Evolutionary conservation across 176 grass and related monocot genomes (phyloP).

Genomic region (Cenchrus purpureus): DNA sequence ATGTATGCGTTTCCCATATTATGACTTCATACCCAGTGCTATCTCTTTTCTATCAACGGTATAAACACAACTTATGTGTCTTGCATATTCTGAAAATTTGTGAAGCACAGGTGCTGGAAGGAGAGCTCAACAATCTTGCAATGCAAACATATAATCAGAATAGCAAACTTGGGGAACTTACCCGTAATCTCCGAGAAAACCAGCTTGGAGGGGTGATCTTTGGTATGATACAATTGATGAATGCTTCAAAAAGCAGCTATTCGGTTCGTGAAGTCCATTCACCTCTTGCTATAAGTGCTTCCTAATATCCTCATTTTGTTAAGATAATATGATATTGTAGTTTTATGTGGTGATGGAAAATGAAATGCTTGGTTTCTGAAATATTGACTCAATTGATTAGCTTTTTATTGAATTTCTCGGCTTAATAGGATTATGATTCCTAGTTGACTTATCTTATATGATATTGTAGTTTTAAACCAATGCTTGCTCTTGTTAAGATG

Average conservation of each 20-base stretch:
- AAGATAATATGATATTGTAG: constrained; percentile 18
- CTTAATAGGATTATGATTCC: no score
- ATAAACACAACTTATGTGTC: constrained; percentile 2
- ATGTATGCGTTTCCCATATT: constrained; percentile 15
- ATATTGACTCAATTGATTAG: not conserved
- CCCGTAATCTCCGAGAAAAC: constrained; percentile 62
- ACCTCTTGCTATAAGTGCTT: constrained; percentile 28
- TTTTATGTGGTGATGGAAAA: constrained; percentile 8
- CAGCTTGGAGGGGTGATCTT: constrained; percentile 87
- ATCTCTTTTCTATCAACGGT: not conserved
- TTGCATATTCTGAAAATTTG: constrained; percentile 5
- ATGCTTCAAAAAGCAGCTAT: constrained; percentile 85
- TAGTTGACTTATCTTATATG: no score
- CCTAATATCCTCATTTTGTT: constrained; percentile 9
- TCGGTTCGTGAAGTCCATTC: constrained; percentile 60
- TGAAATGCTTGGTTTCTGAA: constrained; percentile 24
- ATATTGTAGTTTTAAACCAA: no score
- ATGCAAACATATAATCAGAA: constrained; percentile 36
- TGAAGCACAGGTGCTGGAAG: constrained; percentile 55
- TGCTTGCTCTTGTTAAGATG: not conserved
- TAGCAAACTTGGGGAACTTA: constrained; percentile 5
- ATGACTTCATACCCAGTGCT: not conserved
- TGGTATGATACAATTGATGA: constrained; percentile 77
- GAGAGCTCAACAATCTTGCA: constrained; percentile 12
- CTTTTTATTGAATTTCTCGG: not conserved